Base-by-base conservation (phyloP, 768 basidiomycete genomes). In the Phylloporus sp. region DNA sequence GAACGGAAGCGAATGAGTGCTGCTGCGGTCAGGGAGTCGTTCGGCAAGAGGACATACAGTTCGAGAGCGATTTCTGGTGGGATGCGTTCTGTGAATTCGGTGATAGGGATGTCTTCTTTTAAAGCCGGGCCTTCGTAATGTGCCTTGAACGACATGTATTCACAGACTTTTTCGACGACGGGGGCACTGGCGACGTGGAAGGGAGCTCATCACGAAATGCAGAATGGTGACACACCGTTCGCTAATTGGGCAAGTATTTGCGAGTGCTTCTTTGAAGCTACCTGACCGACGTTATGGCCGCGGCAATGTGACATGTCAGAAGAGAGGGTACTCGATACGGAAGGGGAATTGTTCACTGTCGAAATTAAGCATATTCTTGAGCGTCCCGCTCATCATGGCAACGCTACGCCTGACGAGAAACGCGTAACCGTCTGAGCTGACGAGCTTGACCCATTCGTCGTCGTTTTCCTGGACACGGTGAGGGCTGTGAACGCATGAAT, bases 21-120 rank as follows among this genome's bases (percentile, higher is more conserved):
- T 4, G 18, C 14, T 1, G 20, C 23, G 5, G 39, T 39, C 36
- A 35, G 20, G 47, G 46, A 35, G 27, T 26, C 14, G 33, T 3
- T 28, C n/a, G 23, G 38, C 7, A 43, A 28, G n/a, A 43, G 28
- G 40, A 79, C 90, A 62, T 55, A 96, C 93, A 95, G 65, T 64
- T 96, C 93, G 6, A 97, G 67, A 1, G 88, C 87, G 37, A 96
- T 78, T 64, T 95, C 92, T 1, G 89, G 89, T 2, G 83, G 82
- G 41, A 97, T 77, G 17, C 93, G 78, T 53, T 94, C 90, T 52
- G 77, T 66, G 53, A 92, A 85, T 55, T 96, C 92, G 18, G 76
- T 71, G 2, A 78, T 60, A 4, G 91, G 90, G 18, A 87, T 71
- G 39, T 91, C 88, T 56, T 92, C 90, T 53, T 83, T 89, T 7